These are phyloP conservation scores for Trichoderma sp. DNA, from an alignment of 2,329 filamentous ascomycete species.

Conservation along the genomic window DNA sequence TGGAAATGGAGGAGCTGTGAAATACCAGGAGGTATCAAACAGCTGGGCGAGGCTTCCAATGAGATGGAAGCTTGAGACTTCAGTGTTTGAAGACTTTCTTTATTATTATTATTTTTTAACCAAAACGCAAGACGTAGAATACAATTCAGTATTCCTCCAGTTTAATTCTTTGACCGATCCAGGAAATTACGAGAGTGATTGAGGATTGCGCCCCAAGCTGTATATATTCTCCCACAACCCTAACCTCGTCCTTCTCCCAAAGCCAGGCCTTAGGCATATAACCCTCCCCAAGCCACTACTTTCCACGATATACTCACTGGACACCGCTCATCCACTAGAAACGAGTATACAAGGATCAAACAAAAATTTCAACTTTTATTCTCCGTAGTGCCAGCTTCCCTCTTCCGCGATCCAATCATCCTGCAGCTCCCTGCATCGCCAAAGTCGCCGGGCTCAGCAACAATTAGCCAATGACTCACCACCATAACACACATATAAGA, in stretches of 20 bases:
- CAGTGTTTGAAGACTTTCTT: neutral
- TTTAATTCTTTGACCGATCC: neutral
- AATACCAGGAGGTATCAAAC: neutral
- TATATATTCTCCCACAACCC: slow-evolving; percentile 24
- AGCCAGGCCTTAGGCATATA: neutral
- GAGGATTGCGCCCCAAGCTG: neutral
- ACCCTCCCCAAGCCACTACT: neutral
- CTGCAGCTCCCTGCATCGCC: slow-evolving; percentile 28
- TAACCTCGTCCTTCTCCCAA: neutral
- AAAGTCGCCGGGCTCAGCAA: slow-evolving; percentile 20
- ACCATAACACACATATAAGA: neutral
- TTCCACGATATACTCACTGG: neutral
- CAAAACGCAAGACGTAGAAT: neutral
- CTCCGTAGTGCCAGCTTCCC: slow-evolving; percentile 10
- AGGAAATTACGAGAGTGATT: neutral
- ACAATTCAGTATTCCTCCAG: neutral
- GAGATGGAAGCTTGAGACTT: neutral
- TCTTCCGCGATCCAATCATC: slow-evolving; percentile 26
- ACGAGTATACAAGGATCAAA: neutral
- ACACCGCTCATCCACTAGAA: neutral
- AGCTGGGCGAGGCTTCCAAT: neutral
- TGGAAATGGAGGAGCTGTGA: neutral
- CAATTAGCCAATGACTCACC: slow-evolving; percentile 37
- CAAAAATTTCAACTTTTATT: neutral
- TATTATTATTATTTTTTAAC: neutral